Evolutionary conservation across 1,284 basidiomycete genomes (phyloP).

Genomic region (Nidula niveotomentosa): DNA sequence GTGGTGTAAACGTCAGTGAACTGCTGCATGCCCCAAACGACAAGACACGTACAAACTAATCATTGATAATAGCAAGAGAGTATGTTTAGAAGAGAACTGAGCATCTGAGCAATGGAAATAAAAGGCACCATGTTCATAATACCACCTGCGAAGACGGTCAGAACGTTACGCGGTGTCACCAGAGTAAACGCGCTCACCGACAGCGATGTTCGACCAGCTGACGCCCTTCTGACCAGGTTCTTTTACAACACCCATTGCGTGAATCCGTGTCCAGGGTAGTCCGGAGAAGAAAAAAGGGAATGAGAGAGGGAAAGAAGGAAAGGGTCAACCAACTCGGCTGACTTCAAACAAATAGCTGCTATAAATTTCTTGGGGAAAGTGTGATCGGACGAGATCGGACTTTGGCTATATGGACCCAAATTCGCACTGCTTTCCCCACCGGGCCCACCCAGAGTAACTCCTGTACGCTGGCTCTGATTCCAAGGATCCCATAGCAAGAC

Average conservation of each 20-base stretch:
- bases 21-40: conserved; percentile 5
- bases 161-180: conserved; percentile 5
- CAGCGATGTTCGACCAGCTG: conserved; percentile 99
- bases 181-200: conserved; percentile 58
- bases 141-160: conserved; percentile 58
- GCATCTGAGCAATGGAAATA: conserved; percentile 5
- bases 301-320: conserved; percentile 6
- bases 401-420: conserved; percentile 8
- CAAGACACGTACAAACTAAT: conserved; percentile 56
- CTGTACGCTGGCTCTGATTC: no score
- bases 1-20: conserved; percentile 12
- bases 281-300: conserved; percentile 15
- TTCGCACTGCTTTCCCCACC: no score
- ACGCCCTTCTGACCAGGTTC: conserved; percentile 93
- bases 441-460: no score
- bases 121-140: conserved; percentile 91
- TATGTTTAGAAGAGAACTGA: conserved; percentile 9
- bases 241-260: conserved; percentile 72
- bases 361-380: conserved; percentile 1
- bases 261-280: conserved; percentile 12
- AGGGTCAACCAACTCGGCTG: conserved; percentile 3
- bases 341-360: conserved; percentile 1
- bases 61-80: conserved; percentile 7
- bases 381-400: conserved; percentile 18
- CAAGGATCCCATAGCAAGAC: no score